phyloP scores from a whole-genome alignment of 1,139 yeast species.

The Sugiyamaella sp. region DNA sequence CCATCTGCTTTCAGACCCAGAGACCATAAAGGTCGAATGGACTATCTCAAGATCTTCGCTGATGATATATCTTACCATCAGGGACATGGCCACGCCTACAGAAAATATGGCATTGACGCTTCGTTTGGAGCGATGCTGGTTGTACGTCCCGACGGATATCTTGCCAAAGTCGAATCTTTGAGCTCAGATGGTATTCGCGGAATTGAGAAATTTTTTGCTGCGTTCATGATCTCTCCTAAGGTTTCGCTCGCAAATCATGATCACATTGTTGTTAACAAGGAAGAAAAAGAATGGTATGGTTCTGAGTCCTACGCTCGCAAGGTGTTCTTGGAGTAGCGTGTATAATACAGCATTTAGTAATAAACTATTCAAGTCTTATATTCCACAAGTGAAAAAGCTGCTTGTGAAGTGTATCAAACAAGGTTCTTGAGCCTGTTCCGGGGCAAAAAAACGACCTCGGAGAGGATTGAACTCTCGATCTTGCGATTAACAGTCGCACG shows the following conservation, averaged over 20 bases:
- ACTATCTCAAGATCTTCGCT: conserved; percentile 42
- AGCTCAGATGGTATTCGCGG: conserved; percentile 33
- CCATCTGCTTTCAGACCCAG: conserved; percentile 40
- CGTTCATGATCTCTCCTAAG: conserved; percentile 37
- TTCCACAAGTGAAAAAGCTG: too few relatives aligned
- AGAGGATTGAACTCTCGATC: conserved; percentile 61
- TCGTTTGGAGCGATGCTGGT: conserved; percentile 40
- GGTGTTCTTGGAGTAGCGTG: conserved; percentile 3
- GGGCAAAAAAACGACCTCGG: conserved; percentile 42
- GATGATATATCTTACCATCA: conserved; percentile 38
- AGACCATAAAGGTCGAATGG: conserved; percentile 40
- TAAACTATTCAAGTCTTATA: too few relatives aligned
- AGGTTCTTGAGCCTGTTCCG: neutral
- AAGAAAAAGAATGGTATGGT: conserved; percentile 29
- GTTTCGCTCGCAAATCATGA: conserved; percentile 26
- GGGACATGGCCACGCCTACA: conserved; percentile 38
- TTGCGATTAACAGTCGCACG: conserved; percentile 63
- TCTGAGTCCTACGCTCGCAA: conserved; percentile 7
- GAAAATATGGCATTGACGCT: conserved; percentile 39
- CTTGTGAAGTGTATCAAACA: neutral
- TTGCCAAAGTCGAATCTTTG: conserved; percentile 37
- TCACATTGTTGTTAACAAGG: conserved; percentile 21
- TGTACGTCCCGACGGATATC: conserved; percentile 46
- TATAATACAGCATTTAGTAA: too few relatives aligned
- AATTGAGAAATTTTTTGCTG: conserved; percentile 36